Percentiles rank a stretch among this genome's conserved stretches.
phyloP scores from a whole-genome alignment of 306 rosid species.

The Datisca glomerata region DNA sequence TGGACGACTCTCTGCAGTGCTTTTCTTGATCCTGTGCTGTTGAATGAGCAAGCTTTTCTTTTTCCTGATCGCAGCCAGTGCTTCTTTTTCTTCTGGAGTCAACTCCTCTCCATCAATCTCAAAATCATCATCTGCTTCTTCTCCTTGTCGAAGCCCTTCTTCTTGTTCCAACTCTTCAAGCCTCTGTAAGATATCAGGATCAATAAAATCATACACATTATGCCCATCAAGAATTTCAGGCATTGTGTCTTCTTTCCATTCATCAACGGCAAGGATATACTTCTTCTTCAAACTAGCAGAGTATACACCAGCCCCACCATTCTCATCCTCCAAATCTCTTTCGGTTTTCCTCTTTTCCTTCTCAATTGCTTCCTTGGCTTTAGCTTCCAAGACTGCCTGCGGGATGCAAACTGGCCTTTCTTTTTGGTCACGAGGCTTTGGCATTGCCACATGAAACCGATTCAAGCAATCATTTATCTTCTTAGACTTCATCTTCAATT shows the following conservation, averaged over 20 bases:
- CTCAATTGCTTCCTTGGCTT: slow-evolving; percentile 47
- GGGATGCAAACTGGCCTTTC: slow-evolving; percentile 78
- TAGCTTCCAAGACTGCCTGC: slow-evolving; percentile 56
- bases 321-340: slow-evolving; percentile 71
- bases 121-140: slow-evolving; percentile 43
- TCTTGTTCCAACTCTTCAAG: slow-evolving; percentile 80
- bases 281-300: slow-evolving; percentile 68
- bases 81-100: slow-evolving; percentile 52
- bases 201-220: slow-evolving; percentile 73
- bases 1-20: slow-evolving; percentile 81
- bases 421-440: slow-evolving; percentile 67
- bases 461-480: slow-evolving; percentile 64
- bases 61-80: slow-evolving; percentile 53
- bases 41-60: slow-evolving; percentile 57
- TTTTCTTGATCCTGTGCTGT: slow-evolving; percentile 72
- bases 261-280: slow-evolving; percentile 61
- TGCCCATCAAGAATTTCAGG: slow-evolving; percentile 93
- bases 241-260: slow-evolving; percentile 73
- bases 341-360: slow-evolving; percentile 52
- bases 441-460: slow-evolving; percentile 74
- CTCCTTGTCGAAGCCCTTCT: slow-evolving; percentile 47
- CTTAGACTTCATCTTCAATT: slow-evolving; percentile 76
- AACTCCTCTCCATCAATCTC: slow-evolving; percentile 53
- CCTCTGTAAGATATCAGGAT: slow-evolving; percentile 63
- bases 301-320: slow-evolving; percentile 92